A percentile compares a stretch with the other conserved stretches of the same genome.
Evolutionary conservation across 148 eudicot genomes (phyloP).

Genomic region (Cornus suecica): DNA sequence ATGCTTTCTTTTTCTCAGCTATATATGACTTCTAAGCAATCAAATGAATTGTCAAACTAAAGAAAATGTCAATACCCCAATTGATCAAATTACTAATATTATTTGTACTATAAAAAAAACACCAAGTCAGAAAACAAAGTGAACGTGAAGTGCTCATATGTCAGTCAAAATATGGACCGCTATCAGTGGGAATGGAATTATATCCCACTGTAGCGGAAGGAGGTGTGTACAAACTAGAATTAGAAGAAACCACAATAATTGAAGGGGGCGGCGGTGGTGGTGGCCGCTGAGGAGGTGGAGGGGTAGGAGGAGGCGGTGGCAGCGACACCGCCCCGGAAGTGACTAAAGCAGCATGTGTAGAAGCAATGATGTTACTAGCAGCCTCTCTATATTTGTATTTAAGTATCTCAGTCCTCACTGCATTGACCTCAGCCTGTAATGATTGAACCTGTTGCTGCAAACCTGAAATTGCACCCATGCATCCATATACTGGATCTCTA

Average conservation of each 20-base stretch:
- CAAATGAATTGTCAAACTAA: background rate
- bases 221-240: conserved; percentile 34
- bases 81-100: background rate
- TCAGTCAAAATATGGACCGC: conserved; percentile 47
- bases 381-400: conserved; percentile 70
- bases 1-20: background rate
- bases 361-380: conserved; percentile 34
- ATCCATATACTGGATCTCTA: conserved; percentile 80
- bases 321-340: conserved; percentile 18
- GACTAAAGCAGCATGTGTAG: conserved; percentile 17
- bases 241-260: conserved; percentile 20
- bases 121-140: background rate
- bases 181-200: conserved; percentile 30
- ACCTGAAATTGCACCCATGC: conserved; percentile 91
- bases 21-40: background rate
- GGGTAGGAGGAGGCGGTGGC: conserved; percentile 35
- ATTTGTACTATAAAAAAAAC: conserved; percentile 12
- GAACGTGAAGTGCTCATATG: background rate
- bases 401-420: conserved; percentile 57
- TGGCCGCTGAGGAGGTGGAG: conserved; percentile 35
- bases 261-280: conserved; percentile 24
- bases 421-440: conserved; percentile 54
- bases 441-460: conserved; percentile 65
- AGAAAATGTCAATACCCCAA: background rate
- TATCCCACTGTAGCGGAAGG: conserved; percentile 33